Evolutionary conservation across 1,284 basidiomycete species (phyloP).

Genomic region (Mycena citricolor): DNA sequence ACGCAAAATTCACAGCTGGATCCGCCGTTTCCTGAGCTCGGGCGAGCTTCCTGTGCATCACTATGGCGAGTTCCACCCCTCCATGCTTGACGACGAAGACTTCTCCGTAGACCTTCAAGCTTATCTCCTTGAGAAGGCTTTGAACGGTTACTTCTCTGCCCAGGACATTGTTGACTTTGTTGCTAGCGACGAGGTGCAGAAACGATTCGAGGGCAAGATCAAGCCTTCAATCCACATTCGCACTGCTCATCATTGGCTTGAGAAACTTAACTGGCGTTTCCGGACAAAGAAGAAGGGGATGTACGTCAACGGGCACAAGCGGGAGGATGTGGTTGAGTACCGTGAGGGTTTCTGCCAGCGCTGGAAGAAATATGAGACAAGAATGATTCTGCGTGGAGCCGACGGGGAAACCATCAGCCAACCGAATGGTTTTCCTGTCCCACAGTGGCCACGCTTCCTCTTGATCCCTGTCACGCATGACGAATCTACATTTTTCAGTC

Average conservation of each 20-base stretch:
- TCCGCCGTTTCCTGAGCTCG: conserved; percentile 23
- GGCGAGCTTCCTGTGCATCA: conserved; percentile 25
- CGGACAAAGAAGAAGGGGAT: conserved; percentile 29
- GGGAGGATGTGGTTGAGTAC: conserved; percentile 31
- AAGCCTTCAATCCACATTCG: conserved; percentile 21
- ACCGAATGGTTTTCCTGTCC: conserved; percentile 27
- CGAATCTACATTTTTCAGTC: conserved; percentile 40
- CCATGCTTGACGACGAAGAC: conserved; percentile 28
- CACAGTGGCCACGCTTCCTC: conserved; percentile 22
- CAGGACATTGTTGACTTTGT: conserved; percentile 33
- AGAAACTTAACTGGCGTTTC: conserved; percentile 27
- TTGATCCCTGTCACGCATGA: conserved; percentile 36
- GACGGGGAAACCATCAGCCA: conserved; percentile 22
- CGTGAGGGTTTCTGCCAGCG: neutral
- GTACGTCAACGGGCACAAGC: conserved; percentile 36
- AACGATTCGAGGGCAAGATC: conserved; percentile 14
- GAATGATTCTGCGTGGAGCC: conserved; percentile 28
- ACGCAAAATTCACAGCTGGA: conserved; percentile 24
- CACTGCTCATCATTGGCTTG: conserved; percentile 32
- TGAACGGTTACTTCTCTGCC: conserved; percentile 27
- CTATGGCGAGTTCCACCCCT: conserved; percentile 23
- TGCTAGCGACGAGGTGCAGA: conserved; percentile 24
- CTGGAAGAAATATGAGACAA: conserved; percentile 5
- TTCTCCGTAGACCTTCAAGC: conserved; percentile 24
- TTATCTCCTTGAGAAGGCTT: conserved; percentile 22